Evolutionary conservation across 1,139 yeast species (phyloP), one percentile per base, ranked within the genome.

Genomic region (Lodderomyces jiufengensis): DNA sequence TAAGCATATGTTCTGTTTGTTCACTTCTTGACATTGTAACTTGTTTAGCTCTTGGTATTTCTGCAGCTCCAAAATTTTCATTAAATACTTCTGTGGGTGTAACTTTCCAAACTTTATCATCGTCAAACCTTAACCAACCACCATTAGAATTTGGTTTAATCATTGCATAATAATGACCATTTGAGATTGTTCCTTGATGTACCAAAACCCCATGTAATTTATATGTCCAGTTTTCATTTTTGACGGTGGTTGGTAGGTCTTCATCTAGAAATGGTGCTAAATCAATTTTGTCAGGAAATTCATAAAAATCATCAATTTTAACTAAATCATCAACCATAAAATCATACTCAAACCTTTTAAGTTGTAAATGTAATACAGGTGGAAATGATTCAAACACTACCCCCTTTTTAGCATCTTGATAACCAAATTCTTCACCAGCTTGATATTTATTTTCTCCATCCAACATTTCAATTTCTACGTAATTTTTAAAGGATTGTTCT

Each of bases 381-480:
- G 99, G 99, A 55, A 92, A 84, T 6, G 80, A 75, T 54, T 84
- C 82, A 55, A 92, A 92, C 0, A 87, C 87, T 7, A 92, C 98
- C 48, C 98, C 98, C 61, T 92, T 92, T 51, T 84, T 84, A 10
- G 98, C 98, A 60, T 88, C 97, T 61, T 92, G 99, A 40, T 88
- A 73, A 1, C 98, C 98, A 41, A 57, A 54, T 53, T 63, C 80
- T 32, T 84, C 95, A 29, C 90, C 90, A 0, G 98, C 97, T 46
- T 84, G 92, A 57, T 92, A 92, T 60, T 88, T 94, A 57, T 92
- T 92, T 54, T 94, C 98, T 22, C 97, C 99, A 45, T 85, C 84
- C 53, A 92, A 70, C 62, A 85, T 73, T 61, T 92, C 99, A 29
- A 83, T 81, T 49, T 87, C 95, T 38, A 90, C 79, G 55, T 92